Percentiles rank a stretch among this genome's conserved stretches.
Evolutionary conservation across 176 grass and related monocot species (phyloP).

Genomic region (Carex cristatella): DNA sequence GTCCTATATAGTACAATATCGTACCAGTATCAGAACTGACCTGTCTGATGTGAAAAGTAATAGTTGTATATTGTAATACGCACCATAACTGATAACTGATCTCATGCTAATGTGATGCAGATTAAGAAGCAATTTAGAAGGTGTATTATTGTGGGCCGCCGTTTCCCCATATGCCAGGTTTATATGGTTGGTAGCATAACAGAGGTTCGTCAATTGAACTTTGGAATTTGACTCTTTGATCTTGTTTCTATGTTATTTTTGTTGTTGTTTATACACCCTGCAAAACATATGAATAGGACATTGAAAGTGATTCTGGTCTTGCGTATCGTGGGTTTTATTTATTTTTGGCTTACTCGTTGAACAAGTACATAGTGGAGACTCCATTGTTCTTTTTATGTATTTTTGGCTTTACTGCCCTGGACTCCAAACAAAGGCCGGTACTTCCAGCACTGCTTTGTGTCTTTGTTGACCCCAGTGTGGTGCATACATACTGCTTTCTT

Average conservation of each 20-base stretch:
- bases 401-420: background rate
- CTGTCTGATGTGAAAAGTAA: background rate
- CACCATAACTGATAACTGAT: constrained; percentile 10
- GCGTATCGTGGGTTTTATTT: too few relatives aligned
- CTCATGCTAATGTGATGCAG: constrained; percentile 36
- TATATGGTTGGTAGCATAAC: constrained; percentile 34
- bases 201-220: constrained; percentile 53
- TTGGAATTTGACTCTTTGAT: background rate
- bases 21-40: background rate
- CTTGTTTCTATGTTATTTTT: constrained; percentile 1
- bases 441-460: background rate
- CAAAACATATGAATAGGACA: background rate
- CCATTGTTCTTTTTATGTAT: background rate
- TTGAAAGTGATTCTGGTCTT: background rate
- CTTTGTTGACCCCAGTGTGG: background rate
- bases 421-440: background rate
- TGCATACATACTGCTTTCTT: background rate
- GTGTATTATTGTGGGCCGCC: constrained; percentile 55
- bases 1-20: background rate
- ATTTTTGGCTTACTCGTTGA: background rate
- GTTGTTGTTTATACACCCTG: background rate
- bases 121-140: constrained; percentile 37
- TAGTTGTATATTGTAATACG: background rate
- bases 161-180: constrained; percentile 71
- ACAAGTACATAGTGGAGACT: background rate